Conservation (phyloP, 176 grass and related monocot genomes). For the Raddia distichophylla region DNA sequence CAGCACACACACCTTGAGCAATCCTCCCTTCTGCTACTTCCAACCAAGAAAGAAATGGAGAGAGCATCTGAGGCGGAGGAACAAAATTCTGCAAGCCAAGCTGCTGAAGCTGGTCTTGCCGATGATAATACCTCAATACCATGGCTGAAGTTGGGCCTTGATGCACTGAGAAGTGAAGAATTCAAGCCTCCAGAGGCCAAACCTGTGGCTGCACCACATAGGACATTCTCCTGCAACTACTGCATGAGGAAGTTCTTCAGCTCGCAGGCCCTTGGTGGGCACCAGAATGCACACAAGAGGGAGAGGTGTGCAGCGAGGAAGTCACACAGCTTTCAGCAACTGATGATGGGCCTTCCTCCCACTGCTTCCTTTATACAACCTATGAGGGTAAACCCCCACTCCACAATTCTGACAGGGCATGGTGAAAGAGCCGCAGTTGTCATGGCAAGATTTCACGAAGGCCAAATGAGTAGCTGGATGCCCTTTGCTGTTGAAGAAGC, state of each 20-base stretch:
- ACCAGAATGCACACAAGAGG: conserved; percentile 93
- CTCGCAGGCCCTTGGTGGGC: conserved; percentile 81
- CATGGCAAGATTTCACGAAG: conserved; percentile 52
- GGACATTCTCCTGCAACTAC: conserved; percentile 91
- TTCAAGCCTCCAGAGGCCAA: conserved; percentile 39
- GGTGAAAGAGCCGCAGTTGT: conserved; percentile 41
- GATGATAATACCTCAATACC: conserved; percentile 40
- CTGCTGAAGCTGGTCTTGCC: conserved; percentile 29
- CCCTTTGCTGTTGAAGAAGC: conserved; percentile 51
- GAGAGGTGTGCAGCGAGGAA: conserved; percentile 75
- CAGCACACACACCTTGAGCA: conserved; percentile 47
- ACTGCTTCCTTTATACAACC: conserved; percentile 55
- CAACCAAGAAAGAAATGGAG: conserved; percentile 55
- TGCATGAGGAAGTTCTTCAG: conserved; percentile 94
- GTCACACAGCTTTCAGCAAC: conserved; percentile 47
- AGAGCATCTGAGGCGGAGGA: conserved; percentile 41
- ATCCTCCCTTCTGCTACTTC: conserved; percentile 37
- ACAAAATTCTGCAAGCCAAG: conserved; percentile 32
- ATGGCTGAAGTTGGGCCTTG: conserved; percentile 66
- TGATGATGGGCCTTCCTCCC: conserved; percentile 46
- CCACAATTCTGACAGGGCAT: conserved; percentile 49
- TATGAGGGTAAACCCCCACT: conserved; percentile 68
- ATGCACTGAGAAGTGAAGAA: conserved; percentile 38
- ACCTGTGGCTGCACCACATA: conserved; percentile 42
- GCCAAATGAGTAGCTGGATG: conserved; percentile 49